Percentiles rank a stretch among this genome's conserved stretches.
phyloP scores from a whole-genome alignment of 202 grass and related monocot genomes.

The Brachypodium distachyon region DNA sequence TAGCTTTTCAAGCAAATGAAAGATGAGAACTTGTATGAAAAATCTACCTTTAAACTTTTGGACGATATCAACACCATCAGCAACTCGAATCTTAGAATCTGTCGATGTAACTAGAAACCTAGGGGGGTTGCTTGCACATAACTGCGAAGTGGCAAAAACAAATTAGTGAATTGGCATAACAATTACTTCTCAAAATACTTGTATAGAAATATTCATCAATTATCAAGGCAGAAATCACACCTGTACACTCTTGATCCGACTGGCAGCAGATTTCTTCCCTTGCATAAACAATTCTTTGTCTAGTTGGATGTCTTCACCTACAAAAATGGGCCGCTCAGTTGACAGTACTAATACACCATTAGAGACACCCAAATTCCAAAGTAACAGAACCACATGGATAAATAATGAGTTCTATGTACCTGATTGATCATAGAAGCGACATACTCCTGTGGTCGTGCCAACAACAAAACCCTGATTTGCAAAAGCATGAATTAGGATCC shows the following conservation, averaged over 20 bases:
- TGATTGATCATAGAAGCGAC: constrained; percentile 74
- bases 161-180: not conserved
- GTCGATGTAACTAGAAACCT: constrained; percentile 52
- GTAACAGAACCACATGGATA: not conserved
- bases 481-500: not conserved
- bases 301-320: constrained; percentile 57
- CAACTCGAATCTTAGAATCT: constrained; percentile 62
- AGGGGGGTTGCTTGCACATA: constrained; percentile 30
- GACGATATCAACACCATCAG: constrained; percentile 40
- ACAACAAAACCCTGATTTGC: constrained; percentile 64
- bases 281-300: constrained; percentile 45
- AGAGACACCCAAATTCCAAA: not conserved
- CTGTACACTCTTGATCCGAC: constrained; percentile 71
- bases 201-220: not conserved
- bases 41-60: constrained; percentile 64
- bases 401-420: constrained; percentile 21
- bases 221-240: constrained; percentile 22
- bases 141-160: constrained; percentile 18
- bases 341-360: not conserved
- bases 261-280: constrained; percentile 47
- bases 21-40: not conserved
- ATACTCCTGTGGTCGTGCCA: constrained; percentile 58
- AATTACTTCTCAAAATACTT: not conserved
- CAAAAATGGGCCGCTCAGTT: not conserved
- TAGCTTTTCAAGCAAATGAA: not conserved